Conservation (phyloP, 1,139 yeast species). For the Suhomyces panamericanus region DNA sequence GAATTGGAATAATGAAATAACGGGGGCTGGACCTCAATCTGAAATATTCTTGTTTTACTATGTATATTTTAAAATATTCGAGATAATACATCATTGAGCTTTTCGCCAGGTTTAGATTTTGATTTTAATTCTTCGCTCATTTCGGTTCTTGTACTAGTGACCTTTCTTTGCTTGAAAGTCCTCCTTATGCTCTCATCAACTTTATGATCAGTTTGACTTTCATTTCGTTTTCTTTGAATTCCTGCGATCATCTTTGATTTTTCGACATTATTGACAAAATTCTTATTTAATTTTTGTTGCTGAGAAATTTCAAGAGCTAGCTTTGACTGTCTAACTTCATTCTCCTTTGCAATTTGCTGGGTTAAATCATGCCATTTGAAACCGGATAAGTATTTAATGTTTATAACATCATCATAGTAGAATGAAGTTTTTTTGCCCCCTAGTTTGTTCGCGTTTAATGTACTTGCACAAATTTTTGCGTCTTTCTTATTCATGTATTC, state of each 20-base stretch:
- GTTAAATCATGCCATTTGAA: slow-evolving; percentile 96
- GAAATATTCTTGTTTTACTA: neutral
- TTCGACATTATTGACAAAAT: slow-evolving; percentile 81
- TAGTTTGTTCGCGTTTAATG: slow-evolving; percentile 82
- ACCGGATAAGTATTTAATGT: slow-evolving; percentile 82
- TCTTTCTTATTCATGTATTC: slow-evolving; percentile 81
- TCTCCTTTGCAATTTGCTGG: slow-evolving; percentile 89
- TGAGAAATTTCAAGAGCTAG: slow-evolving; percentile 85
- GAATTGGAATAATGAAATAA: too few relatives aligned
- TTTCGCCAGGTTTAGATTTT: slow-evolving; percentile 41
- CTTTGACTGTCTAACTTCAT: slow-evolving; percentile 84
- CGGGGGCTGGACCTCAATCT: neutral
- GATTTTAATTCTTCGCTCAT: slow-evolving; percentile 53
- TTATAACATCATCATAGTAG: slow-evolving; percentile 91
- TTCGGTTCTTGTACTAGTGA: slow-evolving; percentile 64
- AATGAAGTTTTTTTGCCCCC: slow-evolving; percentile 95
- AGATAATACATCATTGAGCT: slow-evolving; percentile 49
- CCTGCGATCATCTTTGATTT: slow-evolving; percentile 76
- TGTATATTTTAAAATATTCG: slow-evolving; percentile 22
- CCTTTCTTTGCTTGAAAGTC: slow-evolving; percentile 62
- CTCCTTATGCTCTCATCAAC: slow-evolving; percentile 41
- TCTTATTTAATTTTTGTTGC: slow-evolving; percentile 82
- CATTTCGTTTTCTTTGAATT: slow-evolving; percentile 55
- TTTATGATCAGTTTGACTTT: slow-evolving; percentile 21
- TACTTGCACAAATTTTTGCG: slow-evolving; percentile 84